A percentile compares a stretch with the other conserved stretches of the same genome.
phyloP scores from a whole-genome alignment of 345 rosid species.

The Jatropha curcas region DNA sequence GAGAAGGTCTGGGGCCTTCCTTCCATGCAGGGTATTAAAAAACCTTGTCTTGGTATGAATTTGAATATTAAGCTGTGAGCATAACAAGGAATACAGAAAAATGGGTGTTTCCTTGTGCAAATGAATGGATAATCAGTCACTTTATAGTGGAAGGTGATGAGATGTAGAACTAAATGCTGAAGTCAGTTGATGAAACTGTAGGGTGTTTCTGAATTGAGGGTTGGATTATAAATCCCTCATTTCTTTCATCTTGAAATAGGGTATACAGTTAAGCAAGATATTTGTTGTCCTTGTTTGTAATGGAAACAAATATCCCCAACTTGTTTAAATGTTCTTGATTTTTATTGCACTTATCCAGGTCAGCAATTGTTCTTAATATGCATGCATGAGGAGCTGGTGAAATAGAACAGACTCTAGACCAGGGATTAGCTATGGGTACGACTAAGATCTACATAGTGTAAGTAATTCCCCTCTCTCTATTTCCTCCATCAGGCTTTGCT shows the following conservation, averaged over 20 bases:
- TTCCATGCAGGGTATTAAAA: neutral
- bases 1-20: neutral
- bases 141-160: neutral
- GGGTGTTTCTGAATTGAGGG: neutral
- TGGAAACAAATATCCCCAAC: neutral
- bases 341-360: slow-evolving; percentile 9
- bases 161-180: neutral
- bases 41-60: neutral
- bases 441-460: slow-evolving; percentile 26
- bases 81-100: neutral
- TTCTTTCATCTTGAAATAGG: neutral
- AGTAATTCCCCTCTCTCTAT: neutral
- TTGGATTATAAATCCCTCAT: neutral
- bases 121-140: neutral
- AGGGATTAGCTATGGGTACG: slow-evolving; percentile 14
- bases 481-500: neutral
- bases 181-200: neutral
- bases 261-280: neutral
- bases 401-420: neutral
- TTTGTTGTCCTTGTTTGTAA: neutral
- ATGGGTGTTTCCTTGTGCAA: neutral
- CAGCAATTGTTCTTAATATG: neutral
- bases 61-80: neutral
- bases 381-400: neutral
- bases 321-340: neutral